Evolutionary conservation across 129 eudicot genomes (phyloP).

Genomic region (Apium graveolens): DNA sequence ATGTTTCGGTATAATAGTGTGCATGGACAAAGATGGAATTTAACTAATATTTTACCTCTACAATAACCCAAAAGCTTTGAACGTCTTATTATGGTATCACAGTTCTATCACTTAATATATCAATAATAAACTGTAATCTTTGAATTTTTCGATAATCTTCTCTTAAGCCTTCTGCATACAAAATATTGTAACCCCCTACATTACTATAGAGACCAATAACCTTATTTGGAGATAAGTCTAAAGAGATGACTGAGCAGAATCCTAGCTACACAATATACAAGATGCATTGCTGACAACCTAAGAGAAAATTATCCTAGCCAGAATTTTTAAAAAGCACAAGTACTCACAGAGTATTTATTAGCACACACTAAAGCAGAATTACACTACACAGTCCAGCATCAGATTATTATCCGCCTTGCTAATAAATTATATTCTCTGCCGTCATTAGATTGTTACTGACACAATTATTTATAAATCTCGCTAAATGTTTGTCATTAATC

Average conservation of each 20-base stretch:
- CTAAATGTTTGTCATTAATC: not conserved
- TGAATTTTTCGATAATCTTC: not conserved
- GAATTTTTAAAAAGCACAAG: not conserved
- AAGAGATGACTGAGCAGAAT: constrained; percentile 1
- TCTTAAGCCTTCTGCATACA: not conserved
- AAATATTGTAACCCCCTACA: not conserved
- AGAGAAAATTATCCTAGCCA: not conserved
- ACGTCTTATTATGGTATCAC: not conserved
- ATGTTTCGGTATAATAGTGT: not conserved
- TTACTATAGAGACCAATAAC: not conserved
- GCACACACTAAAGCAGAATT: not conserved
- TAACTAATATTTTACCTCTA: not conserved
- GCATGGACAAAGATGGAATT: not conserved
- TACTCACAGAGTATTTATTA: not conserved
- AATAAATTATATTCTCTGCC: not conserved
- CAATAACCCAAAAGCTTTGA: not conserved
- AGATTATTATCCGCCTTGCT: not conserved
- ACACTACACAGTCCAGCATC: not conserved
- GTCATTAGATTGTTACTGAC: not conserved
- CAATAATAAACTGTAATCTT: not conserved
- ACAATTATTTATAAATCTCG: not conserved
- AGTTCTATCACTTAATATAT: not conserved
- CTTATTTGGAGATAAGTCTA: not conserved
- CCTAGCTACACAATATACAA: not conserved
- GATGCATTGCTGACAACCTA: not conserved